These are phyloP conservation scores for Auriscalpium microsporum DNA, from an alignment of 768 basidiomycete species.

Conservation along the genomic window DNA sequence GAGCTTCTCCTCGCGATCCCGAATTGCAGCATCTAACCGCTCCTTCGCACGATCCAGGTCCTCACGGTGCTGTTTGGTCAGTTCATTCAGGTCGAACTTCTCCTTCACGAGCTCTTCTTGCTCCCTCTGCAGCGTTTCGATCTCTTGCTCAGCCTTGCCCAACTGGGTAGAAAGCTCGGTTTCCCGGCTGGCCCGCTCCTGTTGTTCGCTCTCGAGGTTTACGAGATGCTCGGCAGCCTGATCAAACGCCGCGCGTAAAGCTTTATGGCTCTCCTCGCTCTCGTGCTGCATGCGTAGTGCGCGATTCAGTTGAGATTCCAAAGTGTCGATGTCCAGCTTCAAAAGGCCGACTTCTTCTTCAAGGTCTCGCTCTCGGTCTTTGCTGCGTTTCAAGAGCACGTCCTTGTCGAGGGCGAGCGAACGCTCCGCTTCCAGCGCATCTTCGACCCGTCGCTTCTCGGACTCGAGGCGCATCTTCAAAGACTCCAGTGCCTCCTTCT, in stretches of 20 bases:
- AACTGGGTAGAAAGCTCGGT: constrained; percentile 51
- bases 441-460: constrained; percentile 76
- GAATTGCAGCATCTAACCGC: constrained; percentile 52
- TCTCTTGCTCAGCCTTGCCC: constrained; percentile 46
- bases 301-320: constrained; percentile 81
- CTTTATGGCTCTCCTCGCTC: constrained; percentile 69
- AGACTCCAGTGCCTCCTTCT: constrained; percentile 68
- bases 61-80: constrained; percentile 70
- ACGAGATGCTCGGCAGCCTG: constrained; percentile 83
- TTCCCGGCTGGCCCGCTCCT: constrained; percentile 59
- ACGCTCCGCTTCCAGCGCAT: constrained; percentile 77
- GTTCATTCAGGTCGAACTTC: constrained; percentile 60
- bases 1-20: constrained; percentile 67
- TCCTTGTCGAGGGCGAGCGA: constrained; percentile 78
- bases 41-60: constrained; percentile 69
- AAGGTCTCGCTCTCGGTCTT: constrained; percentile 75
- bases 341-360: constrained; percentile 77
- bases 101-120: constrained; percentile 56
- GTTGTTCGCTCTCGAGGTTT: constrained; percentile 69
- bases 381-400: constrained; percentile 69
- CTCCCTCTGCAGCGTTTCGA: constrained; percentile 48
- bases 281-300: constrained; percentile 72
- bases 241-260: constrained; percentile 65
- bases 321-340: constrained; percentile 73
- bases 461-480: constrained; percentile 77